Evolutionary conservation across 768 basidiomycete species (phyloP), one percentile per base, ranked within the genome.

Genomic region (Chiua virens): DNA sequence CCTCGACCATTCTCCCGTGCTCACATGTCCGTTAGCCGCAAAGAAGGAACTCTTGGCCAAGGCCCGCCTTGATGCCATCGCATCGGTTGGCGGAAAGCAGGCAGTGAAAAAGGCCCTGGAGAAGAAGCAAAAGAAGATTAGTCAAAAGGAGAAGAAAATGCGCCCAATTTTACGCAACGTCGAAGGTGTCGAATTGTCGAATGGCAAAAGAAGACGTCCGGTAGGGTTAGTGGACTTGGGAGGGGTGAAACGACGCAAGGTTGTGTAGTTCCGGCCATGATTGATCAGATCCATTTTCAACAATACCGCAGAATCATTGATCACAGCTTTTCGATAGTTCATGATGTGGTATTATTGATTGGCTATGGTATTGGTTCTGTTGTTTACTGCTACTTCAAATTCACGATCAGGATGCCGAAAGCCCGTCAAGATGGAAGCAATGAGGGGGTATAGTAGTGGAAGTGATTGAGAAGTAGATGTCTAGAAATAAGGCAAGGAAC

Each of bases 71-170:
- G 86, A 93, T 22, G 87, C 87, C 8, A 76, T 94, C 38, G 85
- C 87, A 5, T 78, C 79, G 17, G 74, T 79, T 49, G 93, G 92
- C 5, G 93, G 95, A 8, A 83, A 81, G 56, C 71, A 77, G 4
- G 91, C 92, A 1, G 89, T 95, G 46, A 90, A 87, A 65, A 93
- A 87, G 69, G 90, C 83, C 6, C 83, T 96, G 25, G 90, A 90
- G 60, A 95, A 89, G 79, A 93, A 85, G 68, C 85, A 89, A 70
- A 90, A 82, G 68, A 96, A 94, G 75, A 73, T 86, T 18, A 79
- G 79, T 45, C 90, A 92, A 69, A 93, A 89, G 68, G 94, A 96
- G 75, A 96, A 95, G 71, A 87, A 82, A 61, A 85, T 79, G 50
- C 75, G 92, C 47, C 94, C 94, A 13, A 86, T 84, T 65, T 63